Conservation (phyloP, 768 basidiomycete species). For the Butyriboletus loyo region DNA sequence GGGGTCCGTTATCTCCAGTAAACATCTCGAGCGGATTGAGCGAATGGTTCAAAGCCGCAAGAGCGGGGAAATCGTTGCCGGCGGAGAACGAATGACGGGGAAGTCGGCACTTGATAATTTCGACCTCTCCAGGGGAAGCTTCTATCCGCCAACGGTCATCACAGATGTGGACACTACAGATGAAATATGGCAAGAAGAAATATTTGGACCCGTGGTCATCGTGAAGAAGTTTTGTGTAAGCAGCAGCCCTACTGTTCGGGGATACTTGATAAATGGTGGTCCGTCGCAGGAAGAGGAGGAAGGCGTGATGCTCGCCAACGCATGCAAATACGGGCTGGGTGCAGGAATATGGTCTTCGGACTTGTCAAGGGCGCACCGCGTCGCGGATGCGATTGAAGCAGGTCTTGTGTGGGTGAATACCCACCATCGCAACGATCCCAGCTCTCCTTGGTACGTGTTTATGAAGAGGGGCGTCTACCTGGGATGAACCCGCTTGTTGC, state of each 20-base stretch:
- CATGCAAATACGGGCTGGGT: constrained; percentile 76
- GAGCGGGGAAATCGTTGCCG: constrained; percentile 51
- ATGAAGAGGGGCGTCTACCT: not conserved
- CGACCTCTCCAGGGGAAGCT: constrained; percentile 67
- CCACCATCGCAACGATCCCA: constrained; percentile 86
- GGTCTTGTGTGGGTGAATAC: constrained; percentile 89
- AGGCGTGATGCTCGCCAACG: constrained; percentile 68
- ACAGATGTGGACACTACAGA: constrained; percentile 52
- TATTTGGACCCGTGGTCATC: constrained; percentile 84
- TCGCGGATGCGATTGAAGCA: constrained; percentile 64
- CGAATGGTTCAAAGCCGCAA: constrained; percentile 47
- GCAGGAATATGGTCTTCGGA: constrained; percentile 79
- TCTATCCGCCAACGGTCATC: constrained; percentile 81
- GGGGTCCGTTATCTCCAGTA: constrained; percentile 73
- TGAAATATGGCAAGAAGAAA: constrained; percentile 76
- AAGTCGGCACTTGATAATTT: constrained; percentile 64
- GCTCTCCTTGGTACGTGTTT: constrained; percentile 69
- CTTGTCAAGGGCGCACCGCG: constrained; percentile 71
- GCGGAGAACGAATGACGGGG: constrained; percentile 65
- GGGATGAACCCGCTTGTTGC: constrained; percentile 6
- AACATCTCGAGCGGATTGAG: constrained; percentile 65
- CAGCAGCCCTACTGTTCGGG: constrained; percentile 17
- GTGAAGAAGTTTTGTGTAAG: constrained; percentile 52
- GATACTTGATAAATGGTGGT: not conserved
- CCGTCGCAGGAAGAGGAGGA: constrained; percentile 53